A percentile compares a stretch with the other conserved stretches of the same genome.
phyloP scores from a whole-genome alignment of 2,329 filamentous ascomycete species.

The Hymenoscyphus occultus region DNA sequence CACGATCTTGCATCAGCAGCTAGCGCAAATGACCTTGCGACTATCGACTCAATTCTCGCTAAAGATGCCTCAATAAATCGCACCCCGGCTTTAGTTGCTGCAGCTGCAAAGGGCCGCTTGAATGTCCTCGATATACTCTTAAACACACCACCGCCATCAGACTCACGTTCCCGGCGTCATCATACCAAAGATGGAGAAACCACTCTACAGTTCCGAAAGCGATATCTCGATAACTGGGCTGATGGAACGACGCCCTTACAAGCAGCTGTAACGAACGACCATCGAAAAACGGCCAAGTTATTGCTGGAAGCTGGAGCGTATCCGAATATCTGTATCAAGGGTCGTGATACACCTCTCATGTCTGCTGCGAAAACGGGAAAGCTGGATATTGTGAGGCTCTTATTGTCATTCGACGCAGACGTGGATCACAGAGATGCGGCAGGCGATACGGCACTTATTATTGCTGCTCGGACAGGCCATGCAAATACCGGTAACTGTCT shows the following conservation, averaged over 20 bases:
- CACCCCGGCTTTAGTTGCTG: slow-evolving; percentile 21
- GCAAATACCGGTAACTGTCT: slow-evolving; percentile 15
- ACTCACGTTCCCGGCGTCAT: neutral
- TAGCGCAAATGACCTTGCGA: slow-evolving; percentile 11
- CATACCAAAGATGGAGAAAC: slow-evolving; percentile 6
- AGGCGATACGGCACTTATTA: slow-evolving; percentile 22
- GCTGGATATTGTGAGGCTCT: slow-evolving; percentile 17
- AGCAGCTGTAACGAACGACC: slow-evolving; percentile 22
- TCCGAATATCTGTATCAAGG: slow-evolving; percentile 18
- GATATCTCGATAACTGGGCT: slow-evolving; percentile 19
- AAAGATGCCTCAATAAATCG: slow-evolving; percentile 19
- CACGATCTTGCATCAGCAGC: slow-evolving; percentile 17
- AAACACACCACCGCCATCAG: slow-evolving; percentile 10
- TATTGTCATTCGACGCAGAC: slow-evolving; percentile 18
- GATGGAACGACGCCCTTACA: slow-evolving; percentile 21
- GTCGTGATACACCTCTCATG: slow-evolving; percentile 17
- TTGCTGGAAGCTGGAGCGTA: slow-evolving; percentile 23
- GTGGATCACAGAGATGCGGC: slow-evolving; percentile 16
- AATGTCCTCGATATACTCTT: slow-evolving; percentile 22
- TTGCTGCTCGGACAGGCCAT: slow-evolving; percentile 20
- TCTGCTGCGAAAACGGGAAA: slow-evolving; percentile 19
- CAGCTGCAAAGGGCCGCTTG: slow-evolving; percentile 18
- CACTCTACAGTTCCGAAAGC: slow-evolving; percentile 1
- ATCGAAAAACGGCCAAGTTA: slow-evolving; percentile 21
- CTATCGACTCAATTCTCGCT: slow-evolving; percentile 12